phyloP scores from a whole-genome alignment of 1,284 basidiomycete genomes.

The Ustilago curta region DNA sequence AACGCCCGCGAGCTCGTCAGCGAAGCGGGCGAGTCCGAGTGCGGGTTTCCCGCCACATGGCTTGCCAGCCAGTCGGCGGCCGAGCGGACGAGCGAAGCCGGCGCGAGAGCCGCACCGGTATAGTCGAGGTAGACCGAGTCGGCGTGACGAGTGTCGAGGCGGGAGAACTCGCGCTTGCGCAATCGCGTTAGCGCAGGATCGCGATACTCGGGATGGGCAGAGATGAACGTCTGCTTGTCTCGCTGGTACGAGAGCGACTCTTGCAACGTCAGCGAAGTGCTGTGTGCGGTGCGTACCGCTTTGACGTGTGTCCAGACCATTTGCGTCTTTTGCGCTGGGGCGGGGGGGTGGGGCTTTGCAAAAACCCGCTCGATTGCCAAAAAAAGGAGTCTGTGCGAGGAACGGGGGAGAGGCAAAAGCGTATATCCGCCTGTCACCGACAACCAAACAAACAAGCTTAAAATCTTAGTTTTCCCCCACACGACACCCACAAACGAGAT shows the following conservation, averaged over 20 bases:
- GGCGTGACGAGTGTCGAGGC: not conserved
- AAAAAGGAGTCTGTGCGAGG: too few species aligned
- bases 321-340: too few species aligned
- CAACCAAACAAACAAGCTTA: too few species aligned
- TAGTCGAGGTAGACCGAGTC: slow-evolving; percentile 34
- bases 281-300: slow-evolving; percentile 12
- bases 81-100: slow-evolving; percentile 6
- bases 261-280: not conserved
- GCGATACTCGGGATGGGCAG: slow-evolving; percentile 7
- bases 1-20: not conserved
- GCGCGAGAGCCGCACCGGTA: slow-evolving; percentile 20
- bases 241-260: slow-evolving; percentile 17
- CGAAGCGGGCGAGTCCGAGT: slow-evolving; percentile 24
- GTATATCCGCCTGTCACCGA: too few species aligned
- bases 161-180: slow-evolving; percentile 23
- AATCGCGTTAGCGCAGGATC: slow-evolving; percentile 5
- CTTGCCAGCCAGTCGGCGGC: not conserved
- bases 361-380: too few species aligned
- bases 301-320: slow-evolving; percentile 23
- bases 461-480: too few species aligned
- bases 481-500: too few species aligned
- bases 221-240: slow-evolving; percentile 8
- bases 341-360: too few species aligned
- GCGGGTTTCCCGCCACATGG: slow-evolving; percentile 29
- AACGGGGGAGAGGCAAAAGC: not conserved